Conservation (phyloP, 352 stramenopile genomes). For the Phytopythium mirpurense region DNA sequence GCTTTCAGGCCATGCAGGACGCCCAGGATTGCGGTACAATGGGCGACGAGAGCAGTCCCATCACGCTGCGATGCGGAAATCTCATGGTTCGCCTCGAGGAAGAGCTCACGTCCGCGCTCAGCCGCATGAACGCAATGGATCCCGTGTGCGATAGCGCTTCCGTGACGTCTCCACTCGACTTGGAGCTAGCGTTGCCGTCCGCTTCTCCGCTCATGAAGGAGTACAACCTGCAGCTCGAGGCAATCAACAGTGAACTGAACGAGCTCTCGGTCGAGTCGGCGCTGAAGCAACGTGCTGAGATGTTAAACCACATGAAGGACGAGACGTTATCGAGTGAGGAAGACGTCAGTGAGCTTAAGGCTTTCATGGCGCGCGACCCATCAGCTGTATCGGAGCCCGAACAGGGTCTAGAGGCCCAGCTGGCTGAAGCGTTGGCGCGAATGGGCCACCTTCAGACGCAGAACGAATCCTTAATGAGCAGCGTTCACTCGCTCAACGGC, state of each 20-base stretch:
- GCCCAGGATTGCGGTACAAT: neutral
- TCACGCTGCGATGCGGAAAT: constrained; percentile 4
- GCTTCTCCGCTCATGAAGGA: constrained; percentile 1
- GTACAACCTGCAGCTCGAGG: neutral
- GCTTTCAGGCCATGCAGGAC: constrained; percentile 1
- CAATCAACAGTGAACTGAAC: constrained; percentile 1
- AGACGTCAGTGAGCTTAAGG: neutral
- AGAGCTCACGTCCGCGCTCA: constrained; percentile 16
- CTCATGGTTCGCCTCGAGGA: constrained; percentile 24
- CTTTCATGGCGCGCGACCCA: neutral
- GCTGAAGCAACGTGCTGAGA: constrained; percentile 1
- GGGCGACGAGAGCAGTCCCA: constrained; percentile 1
- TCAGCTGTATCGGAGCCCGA: neutral
- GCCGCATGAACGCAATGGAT: constrained; percentile 18
- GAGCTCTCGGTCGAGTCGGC: neutral
- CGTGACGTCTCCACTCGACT: neutral
- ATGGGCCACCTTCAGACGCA: constrained; percentile 7
- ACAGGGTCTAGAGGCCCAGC: constrained; percentile 5
- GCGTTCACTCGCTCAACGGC: constrained; percentile 1
- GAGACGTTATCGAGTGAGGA: neutral
- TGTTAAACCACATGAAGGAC: too few relatives aligned
- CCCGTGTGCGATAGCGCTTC: neutral
- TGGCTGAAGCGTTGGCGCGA: constrained; percentile 1
- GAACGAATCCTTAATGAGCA: constrained; percentile 9
- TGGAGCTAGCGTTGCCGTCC: neutral